A percentile compares a stretch with the other conserved stretches of the same genome.
Evolutionary conservation across 768 basidiomycete genomes (phyloP).

Genomic region (Agaricus blazei): DNA sequence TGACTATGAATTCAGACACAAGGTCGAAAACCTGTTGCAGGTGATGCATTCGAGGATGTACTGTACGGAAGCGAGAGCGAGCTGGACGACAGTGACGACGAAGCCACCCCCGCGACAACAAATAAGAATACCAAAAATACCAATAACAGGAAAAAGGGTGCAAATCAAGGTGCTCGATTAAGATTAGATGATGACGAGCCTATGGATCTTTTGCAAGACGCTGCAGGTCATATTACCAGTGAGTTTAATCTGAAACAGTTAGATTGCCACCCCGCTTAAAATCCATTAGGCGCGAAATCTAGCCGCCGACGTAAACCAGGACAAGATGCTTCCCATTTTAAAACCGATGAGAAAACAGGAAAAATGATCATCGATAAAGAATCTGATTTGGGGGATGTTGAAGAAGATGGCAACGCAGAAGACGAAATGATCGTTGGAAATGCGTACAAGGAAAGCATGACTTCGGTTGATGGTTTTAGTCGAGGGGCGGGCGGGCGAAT

Average conservation of each 20-base stretch:
- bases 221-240: slow-evolving; percentile 67
- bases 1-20: slow-evolving; percentile 17
- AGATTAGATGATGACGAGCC: slow-evolving; percentile 89
- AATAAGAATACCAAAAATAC: slow-evolving; percentile 16
- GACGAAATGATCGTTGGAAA: slow-evolving; percentile 52
- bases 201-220: slow-evolving; percentile 89
- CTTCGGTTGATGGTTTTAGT: slow-evolving; percentile 86
- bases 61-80: slow-evolving; percentile 97
- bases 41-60: slow-evolving; percentile 95
- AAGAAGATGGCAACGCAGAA: slow-evolving; percentile 29
- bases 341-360: slow-evolving; percentile 78
- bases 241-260: slow-evolving; percentile 22
- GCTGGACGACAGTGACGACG: slow-evolving; percentile 65
- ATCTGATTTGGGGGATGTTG: slow-evolving; percentile 40
- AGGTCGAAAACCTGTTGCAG: slow-evolving; percentile 45
- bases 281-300: slow-evolving; percentile 33
- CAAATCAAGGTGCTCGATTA: slow-evolving; percentile 52
- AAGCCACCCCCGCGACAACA: slow-evolving; percentile 36
- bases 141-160: slow-evolving; percentile 27
- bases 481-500: slow-evolving; percentile 79
- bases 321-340: slow-evolving; percentile 83
- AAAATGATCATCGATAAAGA: slow-evolving; percentile 73
- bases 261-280: neutral
- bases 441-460: slow-evolving; percentile 80
- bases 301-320: slow-evolving; percentile 71